Evolutionary conservation across 768 basidiomycete species (phyloP).

Genomic region (Collybiopsis confluens): DNA sequence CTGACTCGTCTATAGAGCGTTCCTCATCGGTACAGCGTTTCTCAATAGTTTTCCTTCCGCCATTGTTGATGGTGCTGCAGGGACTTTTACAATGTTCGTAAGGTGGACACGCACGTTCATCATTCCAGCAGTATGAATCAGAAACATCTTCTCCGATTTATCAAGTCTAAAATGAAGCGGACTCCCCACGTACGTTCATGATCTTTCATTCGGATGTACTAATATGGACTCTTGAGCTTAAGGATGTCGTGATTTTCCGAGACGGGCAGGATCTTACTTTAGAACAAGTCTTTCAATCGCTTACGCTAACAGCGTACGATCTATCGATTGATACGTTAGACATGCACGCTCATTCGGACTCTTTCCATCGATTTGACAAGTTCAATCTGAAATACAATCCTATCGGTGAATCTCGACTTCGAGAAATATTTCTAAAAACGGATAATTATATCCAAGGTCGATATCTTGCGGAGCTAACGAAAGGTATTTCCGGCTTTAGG

Average conservation of each 20-base stretch:
- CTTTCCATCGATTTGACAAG: slow-evolving; percentile 98
- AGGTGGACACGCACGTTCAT: slow-evolving; percentile 98
- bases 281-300: slow-evolving; percentile 91
- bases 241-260: slow-evolving; percentile 96
- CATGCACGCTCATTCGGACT: slow-evolving; percentile 98
- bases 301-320: slow-evolving; percentile 94
- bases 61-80: slow-evolving; percentile 35
- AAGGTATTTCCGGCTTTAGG: slow-evolving; percentile 44
- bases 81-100: slow-evolving; percentile 97
- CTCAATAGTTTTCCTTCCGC: not conserved
- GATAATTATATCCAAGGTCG: slow-evolving; percentile 91
- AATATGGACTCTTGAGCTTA: slow-evolving; percentile 1
- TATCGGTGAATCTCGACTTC: slow-evolving; percentile 87
- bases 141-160: slow-evolving; percentile 96
- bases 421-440: slow-evolving; percentile 98
- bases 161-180: slow-evolving; percentile 97
- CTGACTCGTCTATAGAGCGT: slow-evolving; percentile 47
- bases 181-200: slow-evolving; percentile 60
- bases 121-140: slow-evolving; percentile 99
- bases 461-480: slow-evolving; percentile 92
- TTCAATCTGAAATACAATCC: slow-evolving; percentile 98
- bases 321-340: slow-evolving; percentile 98
- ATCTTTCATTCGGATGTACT: not conserved
- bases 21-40: slow-evolving; percentile 63
- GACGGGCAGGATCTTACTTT: slow-evolving; percentile 88